These are phyloP conservation scores for Globisporangium splendens DNA, from an alignment of 352 stramenopile genomes.

Conservation along the genomic window DNA sequence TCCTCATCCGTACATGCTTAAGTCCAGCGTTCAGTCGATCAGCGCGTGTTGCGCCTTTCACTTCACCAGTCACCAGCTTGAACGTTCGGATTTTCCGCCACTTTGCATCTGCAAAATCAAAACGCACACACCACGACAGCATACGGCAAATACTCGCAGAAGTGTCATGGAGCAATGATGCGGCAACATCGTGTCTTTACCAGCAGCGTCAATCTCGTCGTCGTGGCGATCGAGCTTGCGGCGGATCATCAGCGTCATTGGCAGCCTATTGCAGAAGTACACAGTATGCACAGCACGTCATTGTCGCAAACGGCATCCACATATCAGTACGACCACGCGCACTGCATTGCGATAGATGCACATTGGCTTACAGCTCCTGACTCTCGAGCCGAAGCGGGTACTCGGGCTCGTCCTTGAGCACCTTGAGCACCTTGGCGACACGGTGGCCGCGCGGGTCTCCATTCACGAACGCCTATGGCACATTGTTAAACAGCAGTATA, in stretches of 20 bases:
- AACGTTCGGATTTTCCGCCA: slow-evolving; percentile 81
- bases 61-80: slow-evolving; percentile 50
- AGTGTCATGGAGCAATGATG: not conserved
- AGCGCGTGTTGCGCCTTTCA: slow-evolving; percentile 52
- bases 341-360: not conserved
- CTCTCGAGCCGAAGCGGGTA: slow-evolving; percentile 66
- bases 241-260: slow-evolving; percentile 67
- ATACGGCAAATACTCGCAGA: not conserved
- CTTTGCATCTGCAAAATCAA: slow-evolving; percentile 41
- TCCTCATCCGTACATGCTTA: slow-evolving; percentile 27
- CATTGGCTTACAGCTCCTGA: slow-evolving; percentile 54
- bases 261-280: slow-evolving; percentile 20
- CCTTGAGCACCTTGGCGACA: slow-evolving; percentile 52
- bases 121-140: not conserved
- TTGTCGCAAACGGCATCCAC: too few relatives aligned
- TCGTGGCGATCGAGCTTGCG: slow-evolving; percentile 54
- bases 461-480: slow-evolving; percentile 55
- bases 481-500: not conserved
- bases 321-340: not conserved
- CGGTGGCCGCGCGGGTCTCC: slow-evolving; percentile 63
- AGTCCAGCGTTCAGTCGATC: slow-evolving; percentile 54
- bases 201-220: slow-evolving; percentile 34
- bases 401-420: slow-evolving; percentile 38
- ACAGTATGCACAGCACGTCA: not conserved
- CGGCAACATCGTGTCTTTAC: slow-evolving; percentile 14